Base-by-base conservation (phyloP, 352 stramenopile species). In the Globisporangium uncinulatum region DNA sequence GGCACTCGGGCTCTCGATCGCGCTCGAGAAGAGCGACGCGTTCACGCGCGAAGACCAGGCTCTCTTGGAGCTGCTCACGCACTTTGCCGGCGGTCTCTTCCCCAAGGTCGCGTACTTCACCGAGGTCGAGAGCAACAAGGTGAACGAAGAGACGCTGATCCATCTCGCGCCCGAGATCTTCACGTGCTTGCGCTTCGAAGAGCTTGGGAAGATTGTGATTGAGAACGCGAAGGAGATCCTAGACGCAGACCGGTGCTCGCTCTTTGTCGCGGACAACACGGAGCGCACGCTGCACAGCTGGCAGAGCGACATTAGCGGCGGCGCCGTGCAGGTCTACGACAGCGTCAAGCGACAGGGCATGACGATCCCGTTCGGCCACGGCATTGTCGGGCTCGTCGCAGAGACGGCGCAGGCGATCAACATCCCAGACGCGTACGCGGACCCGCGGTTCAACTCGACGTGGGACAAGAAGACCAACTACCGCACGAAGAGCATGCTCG, bases 391-490 rank as follows among this genome's bases (percentile, higher is more conserved):
- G 0, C 64, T 83, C 45, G 81, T 89, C 2, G 82, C 82, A 20
- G 82, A 92, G 63, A 88, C 75, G 14, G 64, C 66, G 37, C 55
- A 80, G 31, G 4, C 66, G 3, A 84, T 92, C 59, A 92, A 92
- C 39, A 87, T 89, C 42, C 66, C 72, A 0, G 82, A 92, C 44
- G 79, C 82, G 0, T 92, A 92, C 57, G 75, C 85, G 21, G 79
- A 92, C 52, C 71, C 80, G 43, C 76, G 79, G 1, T 92, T 92
- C 59, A 92, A 92, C 42, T 75, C 74, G 24, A 74, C 76, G n/a
- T 92, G 76, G 75, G 79, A 89, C 49, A 69, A 87, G 47, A 92
- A 89, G 59, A 89, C 79, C 0, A 85, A 87, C 54, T 92, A 92
- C 54, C 72, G 79, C 19, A 92, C 82, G 6, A 92, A 92, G 53